Evolutionary conservation across 768 basidiomycete species (phyloP).

Genomic region (Termitomyces sp.): DNA sequence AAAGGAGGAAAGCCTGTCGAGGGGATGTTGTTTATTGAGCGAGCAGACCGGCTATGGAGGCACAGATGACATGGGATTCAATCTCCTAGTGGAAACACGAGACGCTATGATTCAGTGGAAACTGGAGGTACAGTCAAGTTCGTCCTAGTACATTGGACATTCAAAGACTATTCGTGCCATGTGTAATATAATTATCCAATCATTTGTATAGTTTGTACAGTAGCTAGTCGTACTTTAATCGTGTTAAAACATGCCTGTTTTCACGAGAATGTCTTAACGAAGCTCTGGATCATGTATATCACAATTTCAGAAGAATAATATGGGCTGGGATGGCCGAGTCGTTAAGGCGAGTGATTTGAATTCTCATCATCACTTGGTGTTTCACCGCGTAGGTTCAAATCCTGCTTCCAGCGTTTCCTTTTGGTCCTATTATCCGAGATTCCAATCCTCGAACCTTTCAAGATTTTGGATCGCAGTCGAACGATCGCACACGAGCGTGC

Average conservation of each 20-base stretch:
- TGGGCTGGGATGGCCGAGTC: slow-evolving; percentile 78
- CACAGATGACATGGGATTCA: slow-evolving; percentile 37
- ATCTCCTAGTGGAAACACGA: slow-evolving; percentile 34
- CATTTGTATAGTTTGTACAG: not conserved
- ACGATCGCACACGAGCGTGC: too few relatives aligned
- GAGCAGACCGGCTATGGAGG: slow-evolving; percentile 45
- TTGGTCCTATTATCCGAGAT: slow-evolving; percentile 18
- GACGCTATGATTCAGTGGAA: slow-evolving; percentile 39
- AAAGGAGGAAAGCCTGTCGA: slow-evolving; percentile 35
- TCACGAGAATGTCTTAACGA: too few relatives aligned
- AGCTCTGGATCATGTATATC: not conserved
- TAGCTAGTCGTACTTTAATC: not conserved
- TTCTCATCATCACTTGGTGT: slow-evolving; percentile 70
- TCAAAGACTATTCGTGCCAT: not conserved
- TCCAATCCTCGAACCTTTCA: too few relatives aligned
- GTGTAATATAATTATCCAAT: not conserved
- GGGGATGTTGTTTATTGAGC: slow-evolving; percentile 39
- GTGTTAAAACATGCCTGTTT: too few relatives aligned
- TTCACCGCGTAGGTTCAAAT: slow-evolving; percentile 91
- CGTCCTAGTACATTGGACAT: not conserved
- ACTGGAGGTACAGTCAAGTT: slow-evolving; percentile 26
- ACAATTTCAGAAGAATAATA: not conserved
- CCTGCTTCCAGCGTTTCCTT: slow-evolving; percentile 81
- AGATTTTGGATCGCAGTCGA: too few relatives aligned
- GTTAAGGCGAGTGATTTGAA: slow-evolving; percentile 95